A percentile compares a stretch with the other conserved stretches of the same genome.
phyloP scores from a whole-genome alignment of 768 basidiomycete species.

The Pisolithus marmoratus region DNA sequence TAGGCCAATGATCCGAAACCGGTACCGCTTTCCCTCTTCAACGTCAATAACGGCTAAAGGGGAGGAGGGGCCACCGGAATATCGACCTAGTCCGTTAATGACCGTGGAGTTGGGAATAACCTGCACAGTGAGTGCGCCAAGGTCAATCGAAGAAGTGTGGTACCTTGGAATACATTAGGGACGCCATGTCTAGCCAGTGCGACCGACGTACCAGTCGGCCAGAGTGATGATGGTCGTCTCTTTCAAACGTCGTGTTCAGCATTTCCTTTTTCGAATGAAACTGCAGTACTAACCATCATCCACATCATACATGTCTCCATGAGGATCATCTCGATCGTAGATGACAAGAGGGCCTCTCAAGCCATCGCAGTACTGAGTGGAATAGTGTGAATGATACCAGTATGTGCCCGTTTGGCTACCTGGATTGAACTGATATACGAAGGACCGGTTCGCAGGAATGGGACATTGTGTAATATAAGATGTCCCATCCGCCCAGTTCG shows the following conservation, averaged over 20 bases:
- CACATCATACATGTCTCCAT: slow-evolving; percentile 34
- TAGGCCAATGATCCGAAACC: slow-evolving; percentile 31
- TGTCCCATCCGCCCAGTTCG: slow-evolving; percentile 42
- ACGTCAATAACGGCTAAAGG: slow-evolving; percentile 33
- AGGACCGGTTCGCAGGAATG: slow-evolving; percentile 19
- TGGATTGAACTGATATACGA: slow-evolving; percentile 15
- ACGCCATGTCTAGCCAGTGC: no score
- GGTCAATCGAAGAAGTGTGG: not conserved
- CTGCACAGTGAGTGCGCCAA: not conserved
- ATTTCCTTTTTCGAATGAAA: not conserved
- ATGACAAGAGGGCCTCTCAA: slow-evolving; percentile 35
- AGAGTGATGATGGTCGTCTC: not conserved
- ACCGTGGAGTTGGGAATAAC: slow-evolving; percentile 24
- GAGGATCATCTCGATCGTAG: slow-evolving; percentile 39
- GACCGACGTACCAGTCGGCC: slow-evolving; percentile 1
- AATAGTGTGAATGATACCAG: slow-evolving; percentile 35
- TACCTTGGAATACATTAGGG: not conserved
- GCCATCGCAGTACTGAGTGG: slow-evolving; percentile 37
- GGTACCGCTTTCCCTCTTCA: slow-evolving; percentile 29
- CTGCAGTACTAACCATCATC: slow-evolving; percentile 35
- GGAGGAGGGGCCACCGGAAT: slow-evolving; percentile 25
- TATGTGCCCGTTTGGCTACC: slow-evolving; percentile 23
- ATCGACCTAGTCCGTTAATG: slow-evolving; percentile 37
- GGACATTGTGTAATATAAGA: slow-evolving; percentile 34
- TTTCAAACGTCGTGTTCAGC: not conserved